A percentile compares a stretch with the other conserved stretches of the same genome.
Conservation (phyloP, 2,329 filamentous ascomycete species). For the Kalmusia sp. region DNA sequence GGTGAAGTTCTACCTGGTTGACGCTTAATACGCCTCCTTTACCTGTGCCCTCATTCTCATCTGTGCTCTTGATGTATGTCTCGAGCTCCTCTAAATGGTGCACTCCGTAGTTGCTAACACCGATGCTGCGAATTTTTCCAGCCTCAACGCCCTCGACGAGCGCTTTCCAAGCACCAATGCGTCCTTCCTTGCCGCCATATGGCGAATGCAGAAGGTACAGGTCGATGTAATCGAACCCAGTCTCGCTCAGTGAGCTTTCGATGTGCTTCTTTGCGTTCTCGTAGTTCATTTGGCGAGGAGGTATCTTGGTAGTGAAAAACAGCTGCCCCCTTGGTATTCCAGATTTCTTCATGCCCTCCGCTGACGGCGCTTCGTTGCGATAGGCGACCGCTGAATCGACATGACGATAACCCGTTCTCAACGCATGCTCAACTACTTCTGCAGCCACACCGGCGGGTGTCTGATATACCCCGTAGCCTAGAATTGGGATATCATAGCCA, state of each 20-base stretch:
- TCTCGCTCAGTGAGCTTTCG: slow-evolving; percentile 59
- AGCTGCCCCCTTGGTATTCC: slow-evolving; percentile 64
- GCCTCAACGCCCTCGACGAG: slow-evolving; percentile 60
- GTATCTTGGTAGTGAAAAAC: slow-evolving; percentile 77
- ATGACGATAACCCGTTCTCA: slow-evolving; percentile 67
- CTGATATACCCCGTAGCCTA: slow-evolving; percentile 63
- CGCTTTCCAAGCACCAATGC: slow-evolving; percentile 61
- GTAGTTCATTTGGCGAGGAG: slow-evolving; percentile 63
- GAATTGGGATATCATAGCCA: slow-evolving; percentile 66
- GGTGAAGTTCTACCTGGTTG: slow-evolving; percentile 84
- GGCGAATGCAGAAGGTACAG: slow-evolving; percentile 65
- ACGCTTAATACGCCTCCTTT: slow-evolving; percentile 78
- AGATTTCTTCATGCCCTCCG: slow-evolving; percentile 66
- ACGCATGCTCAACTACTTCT: slow-evolving; percentile 64
- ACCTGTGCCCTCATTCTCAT: slow-evolving; percentile 68
- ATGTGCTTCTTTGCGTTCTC: slow-evolving; percentile 69
- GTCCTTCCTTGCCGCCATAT: slow-evolving; percentile 58
- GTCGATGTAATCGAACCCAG: slow-evolving; percentile 71
- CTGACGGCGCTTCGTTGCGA: slow-evolving; percentile 72
- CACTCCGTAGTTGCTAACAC: slow-evolving; percentile 63
- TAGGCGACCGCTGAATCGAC: slow-evolving; percentile 72
- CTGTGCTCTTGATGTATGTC: slow-evolving; percentile 64
- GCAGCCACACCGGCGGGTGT: slow-evolving; percentile 63
- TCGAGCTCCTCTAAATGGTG: slow-evolving; percentile 63
- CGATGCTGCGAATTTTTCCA: slow-evolving; percentile 61